These are phyloP conservation scores for Solanum chilense DNA, from an alignment of 257 asterid species.

Conservation along the genomic window DNA sequence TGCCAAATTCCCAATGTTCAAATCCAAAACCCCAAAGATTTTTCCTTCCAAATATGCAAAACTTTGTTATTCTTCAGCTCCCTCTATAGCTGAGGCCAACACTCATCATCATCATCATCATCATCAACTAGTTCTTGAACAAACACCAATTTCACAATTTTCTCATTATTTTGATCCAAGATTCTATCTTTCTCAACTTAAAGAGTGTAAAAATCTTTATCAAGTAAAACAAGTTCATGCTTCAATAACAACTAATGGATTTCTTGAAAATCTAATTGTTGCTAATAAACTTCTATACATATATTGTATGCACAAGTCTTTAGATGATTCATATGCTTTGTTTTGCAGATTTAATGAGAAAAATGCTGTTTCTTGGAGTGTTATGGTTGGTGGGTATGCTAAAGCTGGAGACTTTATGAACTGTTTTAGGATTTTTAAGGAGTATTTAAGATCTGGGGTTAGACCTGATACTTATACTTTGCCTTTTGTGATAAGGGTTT, in stretches of 20 bases:
- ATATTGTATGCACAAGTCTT: slow-evolving; percentile 17
- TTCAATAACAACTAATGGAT: slow-evolving; percentile 21
- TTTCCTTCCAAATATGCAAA: background rate
- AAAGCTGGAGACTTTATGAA: slow-evolving; percentile 23
- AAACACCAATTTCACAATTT: slow-evolving; percentile 1
- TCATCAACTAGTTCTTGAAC: background rate
- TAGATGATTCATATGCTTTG: slow-evolving; percentile 24
- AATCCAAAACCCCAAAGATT: slow-evolving; percentile 6
- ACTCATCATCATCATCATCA: background rate
- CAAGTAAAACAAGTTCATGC: slow-evolving; percentile 26
- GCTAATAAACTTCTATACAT: slow-evolving; percentile 29
- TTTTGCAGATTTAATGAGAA: slow-evolving; percentile 20
- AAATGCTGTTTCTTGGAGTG: slow-evolving; percentile 48
- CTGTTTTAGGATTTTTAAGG: slow-evolving; percentile 33
- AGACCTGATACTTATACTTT: slow-evolving; percentile 34
- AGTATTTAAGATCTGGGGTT: slow-evolving; percentile 34
- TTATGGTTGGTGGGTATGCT: slow-evolving; percentile 46
- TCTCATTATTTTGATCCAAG: slow-evolving; percentile 7
- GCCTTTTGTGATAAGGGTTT: slow-evolving; percentile 40
- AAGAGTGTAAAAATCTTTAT: slow-evolving; percentile 7
- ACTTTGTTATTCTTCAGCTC: slow-evolving; percentile 6
- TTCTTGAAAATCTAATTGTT: slow-evolving; percentile 10
- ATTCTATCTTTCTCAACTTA: slow-evolving; percentile 8
- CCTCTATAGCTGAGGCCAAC: slow-evolving; percentile 1
- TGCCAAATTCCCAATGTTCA: slow-evolving; percentile 5